phyloP scores from a whole-genome alignment of 495 filamentous ascomycete genomes.

The Penicillium taxi region DNA sequence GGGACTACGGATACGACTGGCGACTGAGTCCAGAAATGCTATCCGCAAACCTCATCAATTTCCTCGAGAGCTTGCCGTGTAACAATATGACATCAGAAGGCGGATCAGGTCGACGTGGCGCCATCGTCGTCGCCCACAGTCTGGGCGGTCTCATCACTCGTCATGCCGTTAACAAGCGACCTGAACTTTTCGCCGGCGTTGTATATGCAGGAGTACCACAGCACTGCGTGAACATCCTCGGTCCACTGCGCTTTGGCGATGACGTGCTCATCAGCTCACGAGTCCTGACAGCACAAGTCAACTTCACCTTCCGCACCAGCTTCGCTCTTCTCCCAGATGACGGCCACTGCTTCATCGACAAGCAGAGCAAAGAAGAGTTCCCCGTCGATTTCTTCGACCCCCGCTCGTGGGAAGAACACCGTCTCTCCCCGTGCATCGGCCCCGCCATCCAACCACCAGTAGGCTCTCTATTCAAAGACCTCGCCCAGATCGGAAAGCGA shows the following conservation, averaged over 20 bases:
- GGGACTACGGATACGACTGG: constrained; percentile 96
- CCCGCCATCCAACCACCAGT: constrained; percentile 39
- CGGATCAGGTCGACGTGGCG: constrained; percentile 43
- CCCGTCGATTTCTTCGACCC: constrained; percentile 78
- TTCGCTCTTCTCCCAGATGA: constrained; percentile 83
- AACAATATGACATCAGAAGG: constrained; percentile 37
- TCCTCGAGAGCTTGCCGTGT: constrained; percentile 65
- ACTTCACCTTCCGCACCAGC: constrained; percentile 83
- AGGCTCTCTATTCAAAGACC: constrained; percentile 33
- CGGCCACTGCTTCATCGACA: constrained; percentile 83
- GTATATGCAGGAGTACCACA: constrained; percentile 80
- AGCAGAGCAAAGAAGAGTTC: constrained; percentile 67
- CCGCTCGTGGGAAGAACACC: constrained; percentile 70
- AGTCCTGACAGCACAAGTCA: constrained; percentile 88
- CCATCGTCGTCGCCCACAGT: constrained; percentile 78
- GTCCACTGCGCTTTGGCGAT: constrained; percentile 83
- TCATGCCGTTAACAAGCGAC: constrained; percentile 80
- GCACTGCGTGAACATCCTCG: constrained; percentile 83
- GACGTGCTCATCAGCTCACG: constrained; percentile 83
- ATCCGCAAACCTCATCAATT: constrained; percentile 58
- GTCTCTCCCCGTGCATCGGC: constrained; percentile 69
- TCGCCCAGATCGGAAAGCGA: constrained; percentile 35
- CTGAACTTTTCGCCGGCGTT: constrained; percentile 81
- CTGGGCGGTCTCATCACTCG: constrained; percentile 84
- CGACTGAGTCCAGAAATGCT: constrained; percentile 75